Evolutionary conservation across 2,329 filamentous ascomycete genomes (phyloP).

Genomic region (Aphanoascus verrucosus): DNA sequence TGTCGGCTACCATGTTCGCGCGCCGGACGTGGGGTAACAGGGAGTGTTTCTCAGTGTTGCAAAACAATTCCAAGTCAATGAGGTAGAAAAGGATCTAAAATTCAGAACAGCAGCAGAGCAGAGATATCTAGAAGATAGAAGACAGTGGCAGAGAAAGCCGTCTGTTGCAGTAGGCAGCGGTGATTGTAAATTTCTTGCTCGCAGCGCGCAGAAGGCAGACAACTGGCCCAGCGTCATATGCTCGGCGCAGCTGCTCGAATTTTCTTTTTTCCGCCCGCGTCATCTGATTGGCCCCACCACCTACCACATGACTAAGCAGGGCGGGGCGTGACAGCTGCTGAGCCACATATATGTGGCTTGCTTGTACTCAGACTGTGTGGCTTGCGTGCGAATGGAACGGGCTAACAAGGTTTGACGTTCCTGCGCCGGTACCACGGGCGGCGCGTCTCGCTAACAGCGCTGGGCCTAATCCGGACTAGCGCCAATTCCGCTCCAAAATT

Average conservation of each 20-base stretch:
- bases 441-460: background rate
- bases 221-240: constrained; percentile 4
- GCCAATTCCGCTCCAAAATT: background rate
- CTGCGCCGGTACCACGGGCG: background rate
- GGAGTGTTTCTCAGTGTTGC: background rate
- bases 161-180: background rate
- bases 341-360: background rate
- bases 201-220: background rate
- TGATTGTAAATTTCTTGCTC: background rate
- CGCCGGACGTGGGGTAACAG: background rate
- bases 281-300: background rate
- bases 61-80: background rate
- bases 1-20: constrained; percentile 70
- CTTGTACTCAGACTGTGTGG: background rate
- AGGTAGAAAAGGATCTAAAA: background rate
- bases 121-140: background rate
- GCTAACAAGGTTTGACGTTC: background rate
- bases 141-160: background rate
- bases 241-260: constrained; percentile 3
- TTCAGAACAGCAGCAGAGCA: background rate
- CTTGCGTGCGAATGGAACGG: background rate
- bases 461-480: background rate
- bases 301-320: background rate
- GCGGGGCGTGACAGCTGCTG: background rate
- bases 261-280: background rate